phyloP scores from a whole-genome alignment of 2,329 filamentous ascomycete species.

The Hysterium pulicare region DNA sequence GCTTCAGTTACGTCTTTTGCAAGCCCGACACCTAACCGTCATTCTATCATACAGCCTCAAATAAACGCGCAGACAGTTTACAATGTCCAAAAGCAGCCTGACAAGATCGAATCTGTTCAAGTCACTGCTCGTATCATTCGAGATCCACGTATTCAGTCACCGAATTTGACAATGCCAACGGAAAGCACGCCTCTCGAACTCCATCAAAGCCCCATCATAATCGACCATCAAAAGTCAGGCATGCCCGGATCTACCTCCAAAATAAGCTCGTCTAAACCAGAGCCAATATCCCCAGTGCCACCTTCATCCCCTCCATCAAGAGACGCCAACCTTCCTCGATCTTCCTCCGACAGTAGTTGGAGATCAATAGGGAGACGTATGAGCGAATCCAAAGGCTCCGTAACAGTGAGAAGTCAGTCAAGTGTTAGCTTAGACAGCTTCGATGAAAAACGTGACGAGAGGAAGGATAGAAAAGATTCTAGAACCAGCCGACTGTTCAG shows the following conservation, averaged over 20 bases:
- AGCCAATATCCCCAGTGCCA: conserved; percentile 24
- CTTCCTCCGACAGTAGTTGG: conserved; percentile 41
- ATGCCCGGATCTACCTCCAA: conserved; percentile 23
- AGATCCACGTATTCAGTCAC: conserved; percentile 46
- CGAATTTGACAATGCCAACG: conserved; percentile 36
- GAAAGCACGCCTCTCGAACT: conserved; percentile 53
- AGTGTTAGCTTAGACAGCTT: conserved; percentile 26
- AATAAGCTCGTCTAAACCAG: conserved; percentile 15
- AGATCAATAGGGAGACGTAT: conserved; percentile 34
- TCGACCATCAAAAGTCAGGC: conserved; percentile 57
- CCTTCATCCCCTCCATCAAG: conserved; percentile 27
- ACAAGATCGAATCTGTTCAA: conserved; percentile 71
- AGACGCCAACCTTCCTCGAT: conserved; percentile 31
- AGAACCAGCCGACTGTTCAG: conserved; percentile 63
- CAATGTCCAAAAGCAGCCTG: conserved; percentile 37
- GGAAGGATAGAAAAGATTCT: conserved; percentile 53
- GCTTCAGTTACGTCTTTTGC: conserved; percentile 21
- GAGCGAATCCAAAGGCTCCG: conserved; percentile 32
- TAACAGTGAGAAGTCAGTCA: conserved; percentile 26
- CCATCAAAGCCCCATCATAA: conserved; percentile 56
- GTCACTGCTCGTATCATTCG: conserved; percentile 82
- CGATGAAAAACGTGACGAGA: conserved; percentile 38
- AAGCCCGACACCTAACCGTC: conserved; percentile 25
- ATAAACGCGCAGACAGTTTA: conserved; percentile 34
- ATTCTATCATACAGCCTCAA: conserved; percentile 14